Percentiles rank a stretch among this genome's conserved stretches.
Conservation (phyloP, 805 yeast genomes). For the Monosporozyma unispora region DNA sequence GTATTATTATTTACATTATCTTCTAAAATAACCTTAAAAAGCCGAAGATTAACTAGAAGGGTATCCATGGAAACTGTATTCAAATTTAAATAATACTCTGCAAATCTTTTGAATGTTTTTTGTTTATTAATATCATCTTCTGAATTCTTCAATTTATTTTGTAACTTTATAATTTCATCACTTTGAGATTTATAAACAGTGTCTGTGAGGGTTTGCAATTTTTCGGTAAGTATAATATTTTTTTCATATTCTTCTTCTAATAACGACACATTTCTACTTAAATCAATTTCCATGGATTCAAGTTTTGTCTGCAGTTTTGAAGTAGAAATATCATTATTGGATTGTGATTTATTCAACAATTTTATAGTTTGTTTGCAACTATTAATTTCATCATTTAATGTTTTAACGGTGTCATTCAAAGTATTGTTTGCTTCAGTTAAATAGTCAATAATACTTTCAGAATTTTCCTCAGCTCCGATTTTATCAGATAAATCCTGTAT, state of each 20-base stretch:
- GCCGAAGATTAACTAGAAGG: neutral
- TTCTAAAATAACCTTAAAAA: neutral
- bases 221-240: neutral
- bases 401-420: constrained; percentile 29
- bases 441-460: constrained; percentile 29
- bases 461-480: constrained; percentile 23
- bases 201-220: neutral
- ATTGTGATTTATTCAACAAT: neutral
- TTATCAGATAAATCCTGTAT: constrained; percentile 24
- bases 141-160: neutral
- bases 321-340: neutral
- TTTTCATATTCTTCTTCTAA: constrained; percentile 1
- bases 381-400: constrained; percentile 32
- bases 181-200: neutral
- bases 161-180: neutral
- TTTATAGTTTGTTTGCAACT: constrained; percentile 27
- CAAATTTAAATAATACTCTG: neutral
- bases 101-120: neutral
- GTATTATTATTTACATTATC: neutral
- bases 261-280: neutral
- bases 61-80: too few relatives aligned
- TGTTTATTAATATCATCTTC: neutral
- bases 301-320: neutral
- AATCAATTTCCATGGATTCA: neutral
- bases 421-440: constrained; percentile 31